Conservation (phyloP, 1,139 yeast genomes). For the Pichia sp. region DNA sequence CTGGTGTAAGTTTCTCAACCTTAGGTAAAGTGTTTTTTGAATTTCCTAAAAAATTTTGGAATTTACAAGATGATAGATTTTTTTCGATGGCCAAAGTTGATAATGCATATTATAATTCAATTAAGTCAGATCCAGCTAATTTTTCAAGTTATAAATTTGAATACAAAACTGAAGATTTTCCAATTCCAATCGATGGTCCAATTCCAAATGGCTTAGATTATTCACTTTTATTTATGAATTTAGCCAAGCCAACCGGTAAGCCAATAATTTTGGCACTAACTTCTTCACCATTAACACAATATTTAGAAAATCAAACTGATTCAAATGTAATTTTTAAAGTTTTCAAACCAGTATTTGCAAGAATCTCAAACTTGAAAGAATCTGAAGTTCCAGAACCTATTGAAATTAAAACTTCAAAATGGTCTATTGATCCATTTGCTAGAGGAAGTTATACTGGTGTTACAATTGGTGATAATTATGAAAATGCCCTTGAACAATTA, state of each 20-base stretch:
- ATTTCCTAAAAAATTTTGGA: slow-evolving; percentile 68
- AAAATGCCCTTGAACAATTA: slow-evolving; percentile 20
- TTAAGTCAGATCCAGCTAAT: slow-evolving; percentile 1
- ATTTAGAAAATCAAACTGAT: slow-evolving; percentile 34
- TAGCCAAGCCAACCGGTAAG: slow-evolving; percentile 33
- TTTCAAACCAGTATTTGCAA: slow-evolving; percentile 36
- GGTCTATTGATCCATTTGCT: slow-evolving; percentile 68
- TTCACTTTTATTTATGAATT: slow-evolving; percentile 42
- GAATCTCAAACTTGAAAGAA: slow-evolving; percentile 19
- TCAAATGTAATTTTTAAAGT: slow-evolving; percentile 34
- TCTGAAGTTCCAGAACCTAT: slow-evolving; percentile 39
- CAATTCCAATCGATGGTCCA: slow-evolving; percentile 1
- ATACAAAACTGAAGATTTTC: slow-evolving; percentile 8
- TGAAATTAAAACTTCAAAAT: slow-evolving; percentile 49
- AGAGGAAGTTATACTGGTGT: slow-evolving; percentile 65
- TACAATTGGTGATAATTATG: slow-evolving; percentile 25
- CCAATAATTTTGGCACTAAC: slow-evolving; percentile 54
- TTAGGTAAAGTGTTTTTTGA: slow-evolving; percentile 75
- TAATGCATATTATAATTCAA: slow-evolving; percentile 11
- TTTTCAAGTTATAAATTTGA: slow-evolving; percentile 4
- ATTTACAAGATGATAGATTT: slow-evolving; percentile 44
- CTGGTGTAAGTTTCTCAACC: slow-evolving; percentile 53
- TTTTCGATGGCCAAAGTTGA: slow-evolving; percentile 39
- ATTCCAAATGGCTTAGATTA: slow-evolving; percentile 14
- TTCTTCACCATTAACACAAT: slow-evolving; percentile 65